These are phyloP conservation scores for Picochlorum sp. DNA, from an alignment of 139 green algal species.

Conservation along the genomic window DNA sequence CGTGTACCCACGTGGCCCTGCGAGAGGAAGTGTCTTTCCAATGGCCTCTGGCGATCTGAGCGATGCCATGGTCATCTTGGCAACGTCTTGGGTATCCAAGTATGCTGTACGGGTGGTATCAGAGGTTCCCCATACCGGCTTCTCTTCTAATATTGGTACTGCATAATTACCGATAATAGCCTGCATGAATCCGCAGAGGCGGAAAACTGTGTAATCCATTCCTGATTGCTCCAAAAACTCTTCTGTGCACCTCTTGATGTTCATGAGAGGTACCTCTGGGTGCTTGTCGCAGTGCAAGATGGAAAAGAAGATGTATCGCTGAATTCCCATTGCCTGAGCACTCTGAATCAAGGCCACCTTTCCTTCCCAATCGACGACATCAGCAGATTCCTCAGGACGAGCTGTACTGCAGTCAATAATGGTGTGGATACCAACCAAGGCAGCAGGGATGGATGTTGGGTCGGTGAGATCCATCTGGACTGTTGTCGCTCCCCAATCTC, in stretches of 20 bases:
- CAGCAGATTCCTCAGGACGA: slow-evolving; percentile 85
- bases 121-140: slow-evolving; percentile 91
- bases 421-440: slow-evolving; percentile 90
- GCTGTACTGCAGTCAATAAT: slow-evolving; percentile 97
- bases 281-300: slow-evolving; percentile 95
- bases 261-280: slow-evolving; percentile 86
- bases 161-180: slow-evolving; percentile 98
- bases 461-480: slow-evolving; percentile 90
- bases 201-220: slow-evolving; percentile 88
- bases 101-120: slow-evolving; percentile 90
- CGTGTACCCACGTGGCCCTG: slow-evolving; percentile 84
- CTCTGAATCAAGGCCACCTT: slow-evolving; percentile 97
- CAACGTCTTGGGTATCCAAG: slow-evolving; percentile 86
- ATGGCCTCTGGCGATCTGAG: slow-evolving; percentile 59
- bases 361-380: slow-evolving; percentile 90
- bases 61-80: slow-evolving; percentile 75
- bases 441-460: slow-evolving; percentile 82
- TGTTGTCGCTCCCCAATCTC: slow-evolving; percentile 94
- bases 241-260: slow-evolving; percentile 91
- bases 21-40: slow-evolving; percentile 75
- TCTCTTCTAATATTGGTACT: slow-evolving; percentile 96
- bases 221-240: slow-evolving; percentile 72
- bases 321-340: slow-evolving; percentile 95
- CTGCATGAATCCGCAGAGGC: slow-evolving; percentile 96
- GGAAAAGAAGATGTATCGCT: slow-evolving; percentile 95